Evolutionary conservation across 2,329 filamentous ascomycete species (phyloP).

Genomic region (Fusarium stilboides): DNA sequence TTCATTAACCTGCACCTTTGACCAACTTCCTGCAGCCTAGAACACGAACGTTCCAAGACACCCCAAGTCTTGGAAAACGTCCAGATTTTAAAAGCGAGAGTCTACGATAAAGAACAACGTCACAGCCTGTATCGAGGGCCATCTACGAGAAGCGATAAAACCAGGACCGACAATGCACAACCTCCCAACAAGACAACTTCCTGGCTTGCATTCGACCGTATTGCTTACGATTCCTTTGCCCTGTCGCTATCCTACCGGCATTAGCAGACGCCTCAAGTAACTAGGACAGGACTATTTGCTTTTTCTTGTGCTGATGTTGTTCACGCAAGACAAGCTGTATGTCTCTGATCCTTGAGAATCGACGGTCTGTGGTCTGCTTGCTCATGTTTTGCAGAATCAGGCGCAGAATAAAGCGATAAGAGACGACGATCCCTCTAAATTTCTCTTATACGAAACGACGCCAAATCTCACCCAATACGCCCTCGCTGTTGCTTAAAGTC

Average conservation of each 20-base stretch:
- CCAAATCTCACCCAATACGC: not conserved
- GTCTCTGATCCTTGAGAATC: not conserved
- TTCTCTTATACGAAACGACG: constrained; percentile 6
- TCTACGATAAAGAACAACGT: too few relatives aligned
- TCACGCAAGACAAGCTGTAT: too few relatives aligned
- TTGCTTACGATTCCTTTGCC: constrained; percentile 10
- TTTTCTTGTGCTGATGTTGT: not conserved
- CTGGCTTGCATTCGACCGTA: too few relatives aligned
- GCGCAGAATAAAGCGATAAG: constrained; percentile 15
- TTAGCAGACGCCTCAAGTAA: constrained; percentile 3
- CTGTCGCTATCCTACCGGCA: constrained; percentile 1
- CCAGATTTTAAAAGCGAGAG: too few relatives aligned
- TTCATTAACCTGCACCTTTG: not conserved
- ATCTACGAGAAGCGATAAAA: too few relatives aligned
- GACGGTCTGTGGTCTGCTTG: not conserved
- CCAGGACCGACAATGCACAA: too few relatives aligned
- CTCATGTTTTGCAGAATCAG: not conserved
- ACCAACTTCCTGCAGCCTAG: not conserved
- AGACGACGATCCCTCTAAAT: not conserved
- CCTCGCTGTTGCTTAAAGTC: not conserved
- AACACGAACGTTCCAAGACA: not conserved
- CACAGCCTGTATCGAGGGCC: too few relatives aligned
- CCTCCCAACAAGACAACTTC: too few relatives aligned
- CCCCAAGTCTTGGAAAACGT: not conserved
- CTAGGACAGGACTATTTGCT: not conserved